Evolutionary conservation across 768 basidiomycete genomes (phyloP).

Genomic region (Termitomyces eurrhizus): DNA sequence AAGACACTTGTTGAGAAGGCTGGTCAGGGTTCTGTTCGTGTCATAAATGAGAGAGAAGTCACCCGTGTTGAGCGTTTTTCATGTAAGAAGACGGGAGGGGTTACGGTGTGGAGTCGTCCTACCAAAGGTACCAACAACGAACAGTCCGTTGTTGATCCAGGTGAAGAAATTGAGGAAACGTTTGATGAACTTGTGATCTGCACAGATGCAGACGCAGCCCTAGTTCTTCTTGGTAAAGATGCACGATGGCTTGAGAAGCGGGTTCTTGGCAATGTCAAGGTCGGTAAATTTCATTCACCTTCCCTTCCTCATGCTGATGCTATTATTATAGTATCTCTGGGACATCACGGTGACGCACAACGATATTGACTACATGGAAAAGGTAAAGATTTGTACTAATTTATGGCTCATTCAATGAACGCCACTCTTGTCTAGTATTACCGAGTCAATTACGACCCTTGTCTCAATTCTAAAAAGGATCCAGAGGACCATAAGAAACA

Average conservation of each 20-base stretch:
- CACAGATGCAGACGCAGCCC: slow-evolving; percentile 24
- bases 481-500: slow-evolving; percentile 21
- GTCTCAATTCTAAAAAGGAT: slow-evolving; percentile 25
- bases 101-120: slow-evolving; percentile 22
- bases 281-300: neutral
- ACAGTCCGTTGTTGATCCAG: slow-evolving; percentile 23
- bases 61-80: slow-evolving; percentile 22
- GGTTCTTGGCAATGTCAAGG: slow-evolving; percentile 28
- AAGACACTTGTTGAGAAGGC: slow-evolving; percentile 22
- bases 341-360: slow-evolving; percentile 50
- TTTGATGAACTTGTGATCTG: slow-evolving; percentile 27
- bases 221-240: slow-evolving; percentile 22
- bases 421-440: slow-evolving; percentile 29
- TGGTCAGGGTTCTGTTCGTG: slow-evolving; percentile 21
- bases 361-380: slow-evolving; percentile 42
- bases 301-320: neutral
- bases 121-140: slow-evolving; percentile 26
- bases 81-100: slow-evolving; percentile 16
- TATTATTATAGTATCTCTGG: slow-evolving; percentile 28
- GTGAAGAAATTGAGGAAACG: slow-evolving; percentile 20
- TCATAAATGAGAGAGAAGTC: slow-evolving; percentile 23
- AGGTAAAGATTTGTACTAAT: slow-evolving; percentile 22
- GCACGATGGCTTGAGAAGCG: slow-evolving; percentile 26
- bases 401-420: neutral
- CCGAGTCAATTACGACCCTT: slow-evolving; percentile 32